These are phyloP conservation scores for Ogataea nakhonphanomensis DNA, from an alignment of 805 yeast genomes.

Conservation along the genomic window DNA sequence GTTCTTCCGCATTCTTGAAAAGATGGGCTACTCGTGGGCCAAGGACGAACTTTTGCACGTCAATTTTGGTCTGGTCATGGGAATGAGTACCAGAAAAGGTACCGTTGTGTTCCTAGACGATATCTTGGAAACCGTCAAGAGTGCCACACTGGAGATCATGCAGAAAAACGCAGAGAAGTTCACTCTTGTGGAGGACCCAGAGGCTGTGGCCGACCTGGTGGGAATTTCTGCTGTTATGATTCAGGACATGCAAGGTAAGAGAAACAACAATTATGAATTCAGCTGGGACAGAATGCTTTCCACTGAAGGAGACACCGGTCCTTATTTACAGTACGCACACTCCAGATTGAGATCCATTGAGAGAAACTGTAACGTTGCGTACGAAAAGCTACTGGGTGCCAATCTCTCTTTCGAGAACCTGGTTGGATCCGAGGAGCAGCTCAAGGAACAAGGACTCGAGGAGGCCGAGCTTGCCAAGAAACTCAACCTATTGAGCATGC, in stretches of 20 bases:
- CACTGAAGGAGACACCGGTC: slow-evolving; percentile 99
- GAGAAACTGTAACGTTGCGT: slow-evolving; percentile 65
- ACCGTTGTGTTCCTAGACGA: slow-evolving; percentile 97
- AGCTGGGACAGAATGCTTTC: slow-evolving; percentile 98
- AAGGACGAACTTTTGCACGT: slow-evolving; percentile 63
- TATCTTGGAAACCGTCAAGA: slow-evolving; percentile 89
- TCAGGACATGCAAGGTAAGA: slow-evolving; percentile 97
- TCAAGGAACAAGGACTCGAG: slow-evolving; percentile 22
- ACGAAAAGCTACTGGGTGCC: slow-evolving; percentile 27
- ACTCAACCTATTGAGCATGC: slow-evolving; percentile 28
- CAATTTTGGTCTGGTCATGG: slow-evolving; percentile 96
- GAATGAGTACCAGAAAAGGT: slow-evolving; percentile 98
- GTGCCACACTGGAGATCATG: slow-evolving; percentile 96
- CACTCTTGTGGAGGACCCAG: slow-evolving; percentile 91
- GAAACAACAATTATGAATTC: slow-evolving; percentile 93
- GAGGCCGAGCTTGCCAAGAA: slow-evolving; percentile 31
- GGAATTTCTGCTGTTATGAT: slow-evolving; percentile 98
- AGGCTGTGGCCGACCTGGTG: slow-evolving; percentile 87
- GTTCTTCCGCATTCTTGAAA: slow-evolving; percentile 88
- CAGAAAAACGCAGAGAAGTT: slow-evolving; percentile 85
- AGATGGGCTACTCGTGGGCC: slow-evolving; percentile 89
- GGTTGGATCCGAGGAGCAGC: slow-evolving; percentile 28
- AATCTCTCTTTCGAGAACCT: slow-evolving; percentile 30
- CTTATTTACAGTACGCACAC: slow-evolving; percentile 97
- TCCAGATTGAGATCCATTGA: slow-evolving; percentile 93